phyloP scores from a whole-genome alignment of 169 alveolate species.

The Amoebophrya sp. region DNA sequence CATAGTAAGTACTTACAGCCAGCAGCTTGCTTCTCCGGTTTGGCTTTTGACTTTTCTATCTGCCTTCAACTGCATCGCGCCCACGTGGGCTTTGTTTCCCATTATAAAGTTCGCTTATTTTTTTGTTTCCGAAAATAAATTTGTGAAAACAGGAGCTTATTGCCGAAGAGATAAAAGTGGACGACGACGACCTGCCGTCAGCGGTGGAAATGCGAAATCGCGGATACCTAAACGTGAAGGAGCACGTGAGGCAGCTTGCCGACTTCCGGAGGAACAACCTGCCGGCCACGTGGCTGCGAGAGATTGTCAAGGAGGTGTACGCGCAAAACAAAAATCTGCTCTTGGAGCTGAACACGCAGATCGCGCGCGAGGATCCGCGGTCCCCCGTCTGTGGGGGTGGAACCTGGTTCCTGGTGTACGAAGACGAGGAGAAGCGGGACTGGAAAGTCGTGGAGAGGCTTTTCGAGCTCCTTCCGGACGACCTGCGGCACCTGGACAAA shows the following conservation, averaged over 20 bases:
- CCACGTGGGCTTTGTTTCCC: too few species aligned
- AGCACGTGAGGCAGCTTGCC: neutral
- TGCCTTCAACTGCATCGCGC: too few species aligned
- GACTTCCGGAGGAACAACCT: conserved; percentile 6
- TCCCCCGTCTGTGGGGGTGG: neutral
- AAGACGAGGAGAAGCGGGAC: neutral
- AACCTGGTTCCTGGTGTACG: neutral
- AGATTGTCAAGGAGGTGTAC: neutral
- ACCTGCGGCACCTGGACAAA: neutral
- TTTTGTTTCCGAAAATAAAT: too few species aligned
- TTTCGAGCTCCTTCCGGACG: neutral
- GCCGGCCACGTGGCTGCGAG: neutral
- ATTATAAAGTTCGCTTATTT: too few species aligned
- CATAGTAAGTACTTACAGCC: too few species aligned
- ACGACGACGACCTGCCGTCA: neutral
- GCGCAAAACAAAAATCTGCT: neutral
- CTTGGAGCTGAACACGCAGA: conserved; percentile 9
- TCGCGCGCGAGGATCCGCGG: neutral
- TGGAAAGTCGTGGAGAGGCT: conserved; percentile 1
- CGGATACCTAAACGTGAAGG: neutral
- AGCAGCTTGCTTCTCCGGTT: too few species aligned
- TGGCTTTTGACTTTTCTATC: too few species aligned
- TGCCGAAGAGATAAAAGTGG: neutral
- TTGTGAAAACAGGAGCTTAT: conserved; percentile 10
- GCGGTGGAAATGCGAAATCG: neutral